These are phyloP conservation scores for Hypoxylon sp. DNA, from an alignment of 2,329 filamentous ascomycete genomes.

Conservation along the genomic window DNA sequence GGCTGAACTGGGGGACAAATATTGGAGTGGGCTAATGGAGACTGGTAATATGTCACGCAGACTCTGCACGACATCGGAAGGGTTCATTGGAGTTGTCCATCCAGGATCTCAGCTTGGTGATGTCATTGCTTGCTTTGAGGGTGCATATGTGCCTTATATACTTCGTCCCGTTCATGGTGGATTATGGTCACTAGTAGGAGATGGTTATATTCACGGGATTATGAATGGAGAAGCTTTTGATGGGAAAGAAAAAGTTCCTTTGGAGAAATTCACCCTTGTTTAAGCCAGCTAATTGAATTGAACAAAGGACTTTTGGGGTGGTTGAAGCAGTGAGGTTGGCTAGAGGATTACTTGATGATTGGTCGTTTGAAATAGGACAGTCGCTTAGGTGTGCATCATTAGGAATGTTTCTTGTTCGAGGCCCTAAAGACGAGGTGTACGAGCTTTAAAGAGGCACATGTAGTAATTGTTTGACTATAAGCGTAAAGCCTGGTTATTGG, in stretches of 20 bases:
- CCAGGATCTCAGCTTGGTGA: not conserved
- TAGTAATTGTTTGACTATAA: not conserved
- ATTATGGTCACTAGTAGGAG: not conserved
- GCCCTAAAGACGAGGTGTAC: no score
- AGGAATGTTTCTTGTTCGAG: no score
- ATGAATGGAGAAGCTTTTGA: not conserved
- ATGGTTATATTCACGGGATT: not conserved
- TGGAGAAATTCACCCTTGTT: not conserved
- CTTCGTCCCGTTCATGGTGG: not conserved
- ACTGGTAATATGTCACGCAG: not conserved
- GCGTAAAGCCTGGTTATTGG: no score
- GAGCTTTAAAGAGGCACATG: conserved; percentile 36
- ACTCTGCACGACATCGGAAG: not conserved
- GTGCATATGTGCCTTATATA: not conserved
- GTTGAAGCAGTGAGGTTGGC: no score
- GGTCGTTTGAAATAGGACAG: no score
- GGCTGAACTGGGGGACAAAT: no score
- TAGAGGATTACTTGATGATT: no score
- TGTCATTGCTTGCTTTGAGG: not conserved
- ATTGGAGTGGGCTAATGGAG: not conserved
- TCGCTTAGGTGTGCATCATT: no score
- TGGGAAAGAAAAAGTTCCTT: not conserved
- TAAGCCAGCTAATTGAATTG: not conserved
- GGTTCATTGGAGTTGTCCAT: not conserved
- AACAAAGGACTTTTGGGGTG: no score